Evolutionary conservation across 768 basidiomycete species (phyloP).

Genomic region (Goffeauzyma gilvescens): DNA sequence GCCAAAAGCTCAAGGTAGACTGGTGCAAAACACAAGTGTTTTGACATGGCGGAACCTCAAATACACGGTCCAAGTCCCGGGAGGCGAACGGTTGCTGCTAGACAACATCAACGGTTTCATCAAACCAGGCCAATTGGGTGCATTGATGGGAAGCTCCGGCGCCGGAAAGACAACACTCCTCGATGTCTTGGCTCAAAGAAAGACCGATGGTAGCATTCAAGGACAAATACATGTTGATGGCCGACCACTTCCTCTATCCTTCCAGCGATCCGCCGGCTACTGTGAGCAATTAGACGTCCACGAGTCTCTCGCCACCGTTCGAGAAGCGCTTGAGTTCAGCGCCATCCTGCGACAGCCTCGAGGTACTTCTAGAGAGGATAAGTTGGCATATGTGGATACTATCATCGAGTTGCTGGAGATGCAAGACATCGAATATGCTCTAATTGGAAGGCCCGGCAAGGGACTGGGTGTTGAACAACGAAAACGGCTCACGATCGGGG

Average conservation of each 20-base stretch:
- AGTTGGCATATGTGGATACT: conserved; percentile 28
- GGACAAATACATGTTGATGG: conserved; percentile 32
- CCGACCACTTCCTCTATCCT: conserved; percentile 21
- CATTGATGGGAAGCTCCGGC: conserved; percentile 28
- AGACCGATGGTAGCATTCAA: conserved; percentile 27
- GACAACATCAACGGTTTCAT: conserved; percentile 58
- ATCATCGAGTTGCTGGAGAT: conserved; percentile 34
- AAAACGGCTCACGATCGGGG: conserved; percentile 60
- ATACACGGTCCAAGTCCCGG: conserved; percentile 16
- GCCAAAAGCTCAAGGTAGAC: neutral
- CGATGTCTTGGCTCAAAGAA: conserved; percentile 6
- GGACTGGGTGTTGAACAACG: conserved; percentile 43
- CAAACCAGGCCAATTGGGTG: conserved; percentile 43
- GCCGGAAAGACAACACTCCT: conserved; percentile 28
- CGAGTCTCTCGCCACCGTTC: conserved; percentile 22
- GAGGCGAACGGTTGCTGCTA: conserved; percentile 33
- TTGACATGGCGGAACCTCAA: conserved; percentile 32
- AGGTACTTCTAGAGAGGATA: conserved; percentile 18
- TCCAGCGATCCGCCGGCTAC: conserved; percentile 30
- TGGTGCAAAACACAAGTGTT: conserved; percentile 13
- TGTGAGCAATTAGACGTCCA: conserved; percentile 23
- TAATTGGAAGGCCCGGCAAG: conserved; percentile 39
- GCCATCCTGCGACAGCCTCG: conserved; percentile 30
- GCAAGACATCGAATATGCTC: conserved; percentile 54
- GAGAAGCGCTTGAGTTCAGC: conserved; percentile 30